These are phyloP conservation scores for Sporobolomyces roseus DNA, from an alignment of 768 basidiomycete species.

Conservation along the genomic window DNA sequence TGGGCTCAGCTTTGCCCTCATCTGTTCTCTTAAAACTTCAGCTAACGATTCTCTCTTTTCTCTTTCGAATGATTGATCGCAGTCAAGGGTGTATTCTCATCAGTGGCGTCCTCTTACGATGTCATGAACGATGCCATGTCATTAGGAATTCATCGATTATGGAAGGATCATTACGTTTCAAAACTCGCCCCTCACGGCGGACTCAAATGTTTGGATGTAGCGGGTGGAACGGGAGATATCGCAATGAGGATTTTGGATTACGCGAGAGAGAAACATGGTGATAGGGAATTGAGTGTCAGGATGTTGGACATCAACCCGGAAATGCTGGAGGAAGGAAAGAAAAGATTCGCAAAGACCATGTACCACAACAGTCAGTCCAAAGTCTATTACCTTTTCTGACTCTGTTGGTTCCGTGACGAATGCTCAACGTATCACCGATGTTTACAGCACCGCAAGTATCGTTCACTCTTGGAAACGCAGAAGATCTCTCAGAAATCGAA, in stretches of 20 bases:
- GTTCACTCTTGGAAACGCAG: slow-evolving; percentile 91
- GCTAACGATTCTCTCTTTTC: too few relatives aligned
- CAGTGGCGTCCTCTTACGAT: slow-evolving; percentile 91
- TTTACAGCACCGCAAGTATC: slow-evolving; percentile 54
- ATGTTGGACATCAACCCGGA: slow-evolving; percentile 91
- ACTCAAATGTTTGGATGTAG: slow-evolving; percentile 82
- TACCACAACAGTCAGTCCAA: slow-evolving; percentile 79
- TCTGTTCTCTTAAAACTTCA: too few relatives aligned
- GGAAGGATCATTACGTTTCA: slow-evolving; percentile 77
- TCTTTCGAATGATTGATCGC: slow-evolving; percentile 53
- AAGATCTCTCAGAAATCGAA: slow-evolving; percentile 68
- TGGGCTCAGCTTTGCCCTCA: slow-evolving; percentile 30
- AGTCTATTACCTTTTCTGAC: too few relatives aligned
- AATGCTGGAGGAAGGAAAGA: slow-evolving; percentile 89
- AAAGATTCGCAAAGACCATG: slow-evolving; percentile 92
- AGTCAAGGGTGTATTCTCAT: slow-evolving; percentile 90
- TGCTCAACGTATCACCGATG: too few relatives aligned
- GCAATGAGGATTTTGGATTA: slow-evolving; percentile 88
- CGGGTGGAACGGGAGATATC: slow-evolving; percentile 95
- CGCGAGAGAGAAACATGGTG: slow-evolving; percentile 80
- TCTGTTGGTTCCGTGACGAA: slow-evolving; percentile 56
- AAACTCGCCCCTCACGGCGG: slow-evolving; percentile 56
- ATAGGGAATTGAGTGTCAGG: slow-evolving; percentile 81
- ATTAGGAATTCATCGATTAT: slow-evolving; percentile 87
- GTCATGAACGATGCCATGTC: slow-evolving; percentile 99